These are phyloP conservation scores for Candolleomyces efflorescens DNA, from an alignment of 768 basidiomycete genomes.

Conservation along the genomic window DNA sequence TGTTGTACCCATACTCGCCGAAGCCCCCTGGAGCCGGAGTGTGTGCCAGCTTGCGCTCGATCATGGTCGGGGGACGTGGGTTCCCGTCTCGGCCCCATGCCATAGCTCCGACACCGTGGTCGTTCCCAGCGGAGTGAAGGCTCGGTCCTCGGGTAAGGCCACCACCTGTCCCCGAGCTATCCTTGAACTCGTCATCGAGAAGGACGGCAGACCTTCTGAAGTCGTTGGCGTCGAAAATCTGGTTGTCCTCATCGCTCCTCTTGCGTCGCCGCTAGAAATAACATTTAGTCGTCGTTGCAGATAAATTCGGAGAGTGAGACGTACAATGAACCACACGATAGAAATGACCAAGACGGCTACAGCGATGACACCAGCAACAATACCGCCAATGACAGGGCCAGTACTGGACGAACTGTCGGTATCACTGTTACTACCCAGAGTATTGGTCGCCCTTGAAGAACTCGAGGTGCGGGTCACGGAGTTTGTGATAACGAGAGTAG, in stretches of 20 bases:
- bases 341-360: constrained; percentile 36
- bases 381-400: constrained; percentile 32
- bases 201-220: constrained; percentile 67
- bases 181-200: constrained; percentile 44
- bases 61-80: constrained; percentile 63
- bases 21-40: constrained; percentile 19
- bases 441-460: not conserved
- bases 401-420: constrained; percentile 16
- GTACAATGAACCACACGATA: constrained; percentile 44
- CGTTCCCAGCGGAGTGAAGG: not conserved
- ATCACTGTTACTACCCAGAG: not conserved
- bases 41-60: constrained; percentile 40
- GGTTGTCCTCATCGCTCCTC: constrained; percentile 29
- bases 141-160: not conserved
- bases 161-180: constrained; percentile 22
- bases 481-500: not conserved
- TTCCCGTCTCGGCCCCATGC: constrained; percentile 24
- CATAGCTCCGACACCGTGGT: no score
- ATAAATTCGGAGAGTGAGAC: constrained; percentile 13
- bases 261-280: constrained; percentile 40
- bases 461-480: constrained; percentile 1
- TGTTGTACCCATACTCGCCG: constrained; percentile 4
- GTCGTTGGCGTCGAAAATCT: constrained; percentile 47
- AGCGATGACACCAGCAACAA: constrained; percentile 43
- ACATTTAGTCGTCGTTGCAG: constrained; percentile 1